A percentile compares a stretch with the other conserved stretches of the same genome.
Conservation (phyloP, 176 grass and related monocot species). For the Puya raimondii region DNA sequence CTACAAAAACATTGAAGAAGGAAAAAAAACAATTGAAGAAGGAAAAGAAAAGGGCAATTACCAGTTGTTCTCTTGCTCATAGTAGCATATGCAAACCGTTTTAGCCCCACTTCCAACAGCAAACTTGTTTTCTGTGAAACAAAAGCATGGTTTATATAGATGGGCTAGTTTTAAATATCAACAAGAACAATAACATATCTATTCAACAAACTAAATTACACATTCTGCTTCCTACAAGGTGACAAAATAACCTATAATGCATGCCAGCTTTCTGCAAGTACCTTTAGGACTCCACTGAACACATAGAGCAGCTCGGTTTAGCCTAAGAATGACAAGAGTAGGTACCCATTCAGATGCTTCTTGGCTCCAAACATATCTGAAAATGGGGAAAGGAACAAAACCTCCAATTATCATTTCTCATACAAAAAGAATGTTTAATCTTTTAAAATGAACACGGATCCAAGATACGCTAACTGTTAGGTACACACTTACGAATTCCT, state of each 20-base stretch:
- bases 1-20: slow-evolving; percentile 12
- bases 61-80: slow-evolving; percentile 96
- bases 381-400: slow-evolving; percentile 1
- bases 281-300: slow-evolving; percentile 96
- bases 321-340: slow-evolving; percentile 93
- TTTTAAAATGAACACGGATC: background rate
- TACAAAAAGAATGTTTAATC: slow-evolving; percentile 3
- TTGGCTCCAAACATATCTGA: slow-evolving; percentile 96
- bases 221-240: background rate
- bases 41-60: slow-evolving; percentile 26
- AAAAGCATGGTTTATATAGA: background rate
- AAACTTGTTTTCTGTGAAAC: slow-evolving; percentile 92
- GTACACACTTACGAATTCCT: slow-evolving; percentile 78
- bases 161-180: background rate
- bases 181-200: background rate
- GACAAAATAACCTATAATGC: background rate
- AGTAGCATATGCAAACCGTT: slow-evolving; percentile 94
- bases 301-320: slow-evolving; percentile 95
- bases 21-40: background rate
- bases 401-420: background rate
- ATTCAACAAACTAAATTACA: background rate
- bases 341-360: slow-evolving; percentile 93
- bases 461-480: background rate
- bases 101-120: slow-evolving; percentile 99
- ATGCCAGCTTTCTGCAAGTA: slow-evolving; percentile 12